Conservation (phyloP, 2,329 filamentous ascomycete genomes). For the Venturia carpophila region DNA sequence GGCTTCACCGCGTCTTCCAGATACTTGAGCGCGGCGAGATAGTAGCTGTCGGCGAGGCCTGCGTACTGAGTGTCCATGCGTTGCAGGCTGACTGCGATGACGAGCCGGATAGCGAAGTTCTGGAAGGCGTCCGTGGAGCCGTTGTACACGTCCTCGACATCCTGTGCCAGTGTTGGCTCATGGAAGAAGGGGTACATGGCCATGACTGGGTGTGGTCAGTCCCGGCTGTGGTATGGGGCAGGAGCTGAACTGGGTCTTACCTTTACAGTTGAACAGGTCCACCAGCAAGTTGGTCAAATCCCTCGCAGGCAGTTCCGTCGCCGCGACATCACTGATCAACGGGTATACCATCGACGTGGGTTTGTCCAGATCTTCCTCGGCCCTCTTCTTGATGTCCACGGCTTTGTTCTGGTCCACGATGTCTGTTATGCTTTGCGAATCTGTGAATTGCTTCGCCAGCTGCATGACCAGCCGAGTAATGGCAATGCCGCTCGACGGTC, state of each 20-base stretch:
- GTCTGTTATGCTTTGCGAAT: conserved; percentile 84
- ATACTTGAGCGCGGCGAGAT: conserved; percentile 76
- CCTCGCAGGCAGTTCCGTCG: conserved; percentile 64
- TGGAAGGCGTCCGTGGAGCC: conserved; percentile 71
- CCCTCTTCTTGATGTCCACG: conserved; percentile 60
- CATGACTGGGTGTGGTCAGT: conserved; percentile 21
- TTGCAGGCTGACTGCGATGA: conserved; percentile 89
- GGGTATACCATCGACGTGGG: conserved; percentile 77
- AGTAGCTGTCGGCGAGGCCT: conserved; percentile 92
- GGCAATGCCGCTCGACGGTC: conserved; percentile 89
- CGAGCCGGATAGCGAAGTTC: conserved; percentile 83
- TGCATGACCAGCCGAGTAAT: conserved; percentile 95
- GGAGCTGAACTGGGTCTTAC: conserved; percentile 38
- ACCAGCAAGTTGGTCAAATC: conserved; percentile 70
- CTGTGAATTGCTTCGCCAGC: conserved; percentile 86
- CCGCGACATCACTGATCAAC: conserved; percentile 77
- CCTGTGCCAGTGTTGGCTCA: conserved; percentile 66
- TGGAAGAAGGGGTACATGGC: conserved; percentile 82
- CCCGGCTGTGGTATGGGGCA: neutral
- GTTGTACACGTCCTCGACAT: conserved; percentile 73
- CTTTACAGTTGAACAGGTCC: conserved; percentile 78
- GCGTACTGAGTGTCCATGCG: conserved; percentile 84
- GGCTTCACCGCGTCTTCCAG: conserved; percentile 75
- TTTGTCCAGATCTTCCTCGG: conserved; percentile 56
- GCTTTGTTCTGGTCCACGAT: conserved; percentile 71